Evolutionary conservation across 208 protist species (phyloP).

Genomic region (Leishmania gerbilli): DNA sequence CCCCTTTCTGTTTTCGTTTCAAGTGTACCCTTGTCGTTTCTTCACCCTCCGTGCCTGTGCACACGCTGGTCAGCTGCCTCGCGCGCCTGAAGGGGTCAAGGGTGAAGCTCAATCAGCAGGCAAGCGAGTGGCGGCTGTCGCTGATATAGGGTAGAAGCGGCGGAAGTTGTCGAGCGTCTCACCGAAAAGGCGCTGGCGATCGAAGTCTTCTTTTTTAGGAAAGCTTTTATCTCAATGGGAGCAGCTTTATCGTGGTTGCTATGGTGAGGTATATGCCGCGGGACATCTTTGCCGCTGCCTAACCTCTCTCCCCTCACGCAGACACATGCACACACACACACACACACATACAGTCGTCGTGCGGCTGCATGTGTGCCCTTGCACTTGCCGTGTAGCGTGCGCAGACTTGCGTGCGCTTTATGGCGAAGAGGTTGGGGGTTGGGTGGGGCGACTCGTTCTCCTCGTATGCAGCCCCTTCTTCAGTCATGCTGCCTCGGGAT

Average conservation of each 20-base stretch:
- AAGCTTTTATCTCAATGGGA: neutral
- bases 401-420: neutral
- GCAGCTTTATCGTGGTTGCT: no score
- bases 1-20: neutral
- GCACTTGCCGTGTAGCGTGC: neutral
- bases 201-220: neutral
- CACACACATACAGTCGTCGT: neutral
- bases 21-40: neutral
- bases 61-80: neutral
- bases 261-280: neutral
- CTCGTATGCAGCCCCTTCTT: neutral
- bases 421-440: neutral
- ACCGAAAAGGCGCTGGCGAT: neutral
- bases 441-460: neutral
- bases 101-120: neutral
- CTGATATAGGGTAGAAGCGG: no score
- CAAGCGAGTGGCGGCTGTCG: neutral
- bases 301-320: neutral
- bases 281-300: neutral
- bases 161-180: neutral
- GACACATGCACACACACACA: neutral
- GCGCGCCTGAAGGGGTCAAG: neutral
- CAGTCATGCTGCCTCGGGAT: neutral
- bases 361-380: neutral
- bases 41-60: neutral